Percentiles rank a stretch among this genome's conserved stretches.
Evolutionary conservation across 2,329 filamentous ascomycete species (phyloP).

Genomic region (Cladophialophora chaetospira): DNA sequence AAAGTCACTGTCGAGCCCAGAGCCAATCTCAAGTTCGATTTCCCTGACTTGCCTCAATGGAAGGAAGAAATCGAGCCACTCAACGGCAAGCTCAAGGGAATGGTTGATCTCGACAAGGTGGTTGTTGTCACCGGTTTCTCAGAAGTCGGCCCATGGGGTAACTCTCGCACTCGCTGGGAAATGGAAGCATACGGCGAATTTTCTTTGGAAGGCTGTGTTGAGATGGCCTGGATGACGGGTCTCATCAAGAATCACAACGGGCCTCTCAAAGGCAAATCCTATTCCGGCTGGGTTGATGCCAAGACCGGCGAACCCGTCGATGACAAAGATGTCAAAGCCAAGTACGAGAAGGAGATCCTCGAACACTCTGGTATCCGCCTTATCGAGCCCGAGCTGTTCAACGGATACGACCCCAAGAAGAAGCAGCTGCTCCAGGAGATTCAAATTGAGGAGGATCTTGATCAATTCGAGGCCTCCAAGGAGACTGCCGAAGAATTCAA

Average conservation of each 20-base stretch:
- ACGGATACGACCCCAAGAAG: constrained; percentile 96
- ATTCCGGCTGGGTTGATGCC: constrained; percentile 92
- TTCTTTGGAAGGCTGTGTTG: constrained; percentile 94
- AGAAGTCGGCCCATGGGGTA: constrained; percentile 98
- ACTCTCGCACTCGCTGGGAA: constrained; percentile 96
- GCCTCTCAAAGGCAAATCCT: constrained; percentile 90
- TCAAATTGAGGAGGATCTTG: constrained; percentile 93
- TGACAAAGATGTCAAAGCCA: constrained; percentile 95
- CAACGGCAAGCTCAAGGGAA: constrained; percentile 85
- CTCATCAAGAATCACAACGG: constrained; percentile 99
- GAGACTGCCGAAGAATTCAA: constrained; percentile 97
- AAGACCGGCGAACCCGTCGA: constrained; percentile 95
- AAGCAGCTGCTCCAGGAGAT: constrained; percentile 98
- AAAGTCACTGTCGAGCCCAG: constrained; percentile 90
- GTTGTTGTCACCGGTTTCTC: constrained; percentile 97
- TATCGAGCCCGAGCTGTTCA: constrained; percentile 95
- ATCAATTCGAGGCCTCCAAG: constrained; percentile 95
- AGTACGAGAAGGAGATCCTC: constrained; percentile 95
- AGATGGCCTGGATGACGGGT: constrained; percentile 99
- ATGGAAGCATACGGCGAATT: constrained; percentile 98
- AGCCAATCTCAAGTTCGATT: constrained; percentile 97
- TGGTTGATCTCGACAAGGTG: constrained; percentile 98
- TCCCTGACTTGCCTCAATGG: constrained; percentile 89
- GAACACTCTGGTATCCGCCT: constrained; percentile 97
- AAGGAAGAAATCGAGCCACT: constrained; percentile 85